These are phyloP conservation scores for Zancudomyces culisetae DNA, from an alignment of 371 early-diverging fungal genomes.

Conservation along the genomic window DNA sequence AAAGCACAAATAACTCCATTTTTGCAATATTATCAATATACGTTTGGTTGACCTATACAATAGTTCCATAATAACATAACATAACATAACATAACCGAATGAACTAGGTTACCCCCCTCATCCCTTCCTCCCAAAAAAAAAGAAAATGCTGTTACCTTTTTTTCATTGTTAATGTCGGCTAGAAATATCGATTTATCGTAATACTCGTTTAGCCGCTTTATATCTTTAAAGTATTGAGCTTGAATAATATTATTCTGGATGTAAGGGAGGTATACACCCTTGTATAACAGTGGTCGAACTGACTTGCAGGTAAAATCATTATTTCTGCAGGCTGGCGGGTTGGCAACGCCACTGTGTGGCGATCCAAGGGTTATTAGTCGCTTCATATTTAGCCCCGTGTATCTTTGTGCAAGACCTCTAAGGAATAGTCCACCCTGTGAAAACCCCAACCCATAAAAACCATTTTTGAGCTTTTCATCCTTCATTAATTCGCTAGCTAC, in stretches of 20 bases:
- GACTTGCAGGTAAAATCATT: slow-evolving; percentile 12
- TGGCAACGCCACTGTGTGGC: slow-evolving; percentile 67
- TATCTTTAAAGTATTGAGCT: slow-evolving; percentile 78
- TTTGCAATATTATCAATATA: slow-evolving; percentile 34
- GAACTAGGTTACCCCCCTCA: background rate
- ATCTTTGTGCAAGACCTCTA: slow-evolving; percentile 61
- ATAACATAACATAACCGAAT: background rate
- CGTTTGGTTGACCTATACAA: slow-evolving; percentile 21
- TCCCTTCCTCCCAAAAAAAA: slow-evolving; percentile 1
- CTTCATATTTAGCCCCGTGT: slow-evolving; percentile 49
- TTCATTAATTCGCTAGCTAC: slow-evolving; percentile 36
- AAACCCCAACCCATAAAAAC: slow-evolving; percentile 87
- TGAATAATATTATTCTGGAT: slow-evolving; percentile 66
- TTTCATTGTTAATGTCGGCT: slow-evolving; percentile 73
- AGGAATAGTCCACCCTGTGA: slow-evolving; percentile 65
- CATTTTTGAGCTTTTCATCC: slow-evolving; percentile 35
- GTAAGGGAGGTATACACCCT: slow-evolving; percentile 61
- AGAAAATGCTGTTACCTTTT: background rate
- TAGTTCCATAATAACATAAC: background rate
- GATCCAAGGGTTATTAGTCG: slow-evolving; percentile 73
- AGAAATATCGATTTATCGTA: slow-evolving; percentile 53
- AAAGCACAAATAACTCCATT: slow-evolving; percentile 54
- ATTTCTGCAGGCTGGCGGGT: slow-evolving; percentile 50
- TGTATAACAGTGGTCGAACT: slow-evolving; percentile 13
- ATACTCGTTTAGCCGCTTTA: slow-evolving; percentile 39